Evolutionary conservation across 768 basidiomycete species (phyloP), one percentile per base, ranked within the genome.

Genomic region (Postia placenta): DNA sequence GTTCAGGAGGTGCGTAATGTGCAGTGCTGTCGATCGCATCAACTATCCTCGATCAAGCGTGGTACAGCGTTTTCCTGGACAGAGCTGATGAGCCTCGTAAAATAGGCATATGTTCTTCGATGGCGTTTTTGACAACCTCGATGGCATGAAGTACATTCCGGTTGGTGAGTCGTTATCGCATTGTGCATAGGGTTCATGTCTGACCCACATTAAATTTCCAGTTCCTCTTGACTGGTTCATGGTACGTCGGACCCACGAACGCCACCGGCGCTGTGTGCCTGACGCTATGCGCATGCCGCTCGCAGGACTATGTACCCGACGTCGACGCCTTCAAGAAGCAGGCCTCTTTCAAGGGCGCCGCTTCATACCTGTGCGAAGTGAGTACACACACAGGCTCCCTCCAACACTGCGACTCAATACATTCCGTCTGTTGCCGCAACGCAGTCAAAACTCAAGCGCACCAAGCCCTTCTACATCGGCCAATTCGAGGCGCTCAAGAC

Each of bases 71-170:
- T n/a, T n/a, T n/a, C n/a, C n/a, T n/a, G n/a, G n/a, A n/a, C n/a
- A n/a, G n/a, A n/a, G n/a, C n/a, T n/a, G n/a, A n/a, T n/a, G n/a
- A n/a, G n/a, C n/a, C n/a, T n/a, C n/a, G n/a, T n/a, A n/a, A n/a
- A n/a, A n/a, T 59, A 82, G 81, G 55, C 69, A 69, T 39, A 67
- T 74, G 64, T 85, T 81, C 61, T 83, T 71, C 48, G 79, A 85
- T 40, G 83, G 83, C 17, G 79, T 85, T 25, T 83, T 83, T 60
- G 75, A 85, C 56, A 80, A 75, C 46, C 63, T 87, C 35, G 76
- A 80, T 43, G 83, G 83, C 42, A 83, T 85, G 78, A 70, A 69
- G 43, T 67, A 64, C 51, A 66, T 80, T 45, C 74, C 75, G 5
- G 71, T 47, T 26, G 46, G 46, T 47, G 20, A 12, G 46, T 47